Evolutionary conservation across 768 basidiomycete species (phyloP).

Genomic region (Suillus americanus): DNA sequence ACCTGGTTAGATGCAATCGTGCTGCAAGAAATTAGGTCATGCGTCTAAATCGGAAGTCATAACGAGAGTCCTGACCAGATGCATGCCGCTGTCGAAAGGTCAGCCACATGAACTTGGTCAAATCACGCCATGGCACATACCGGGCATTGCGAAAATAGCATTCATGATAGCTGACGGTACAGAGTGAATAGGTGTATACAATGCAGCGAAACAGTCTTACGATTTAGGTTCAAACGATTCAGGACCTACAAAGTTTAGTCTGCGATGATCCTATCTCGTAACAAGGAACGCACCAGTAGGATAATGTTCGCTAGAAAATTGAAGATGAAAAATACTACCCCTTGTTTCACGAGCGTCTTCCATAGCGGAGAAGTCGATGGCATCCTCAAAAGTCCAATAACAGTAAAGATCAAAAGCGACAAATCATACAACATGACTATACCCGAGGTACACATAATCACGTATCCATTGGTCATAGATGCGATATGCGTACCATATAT

Average conservation of each 20-base stretch:
- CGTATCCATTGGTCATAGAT: neutral
- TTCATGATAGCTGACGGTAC: neutral
- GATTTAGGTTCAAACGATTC: neutral
- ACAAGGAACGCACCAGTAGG: neutral
- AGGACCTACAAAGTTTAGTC: neutral
- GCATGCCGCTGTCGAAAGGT: neutral
- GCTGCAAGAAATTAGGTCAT: neutral
- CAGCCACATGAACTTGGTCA: neutral
- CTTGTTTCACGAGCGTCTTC: conserved; percentile 1
- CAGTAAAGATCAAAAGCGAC: neutral
- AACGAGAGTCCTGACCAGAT: conserved; percentile 1
- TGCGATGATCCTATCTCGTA: neutral
- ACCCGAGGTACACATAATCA: neutral
- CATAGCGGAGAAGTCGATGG: neutral
- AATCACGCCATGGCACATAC: neutral
- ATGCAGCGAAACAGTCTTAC: neutral
- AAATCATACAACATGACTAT: neutral
- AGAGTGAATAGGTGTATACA: neutral
- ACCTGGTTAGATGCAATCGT: neutral
- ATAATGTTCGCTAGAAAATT: neutral
- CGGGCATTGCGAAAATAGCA: neutral
- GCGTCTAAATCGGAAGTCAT: neutral
- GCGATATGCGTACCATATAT: neutral
- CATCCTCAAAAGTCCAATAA: neutral
- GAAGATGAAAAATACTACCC: neutral